Evolutionary conservation across 1,284 basidiomycete species (phyloP), one percentile per base, ranked within the genome.

Genomic region (Boletus semigastroideus): DNA sequence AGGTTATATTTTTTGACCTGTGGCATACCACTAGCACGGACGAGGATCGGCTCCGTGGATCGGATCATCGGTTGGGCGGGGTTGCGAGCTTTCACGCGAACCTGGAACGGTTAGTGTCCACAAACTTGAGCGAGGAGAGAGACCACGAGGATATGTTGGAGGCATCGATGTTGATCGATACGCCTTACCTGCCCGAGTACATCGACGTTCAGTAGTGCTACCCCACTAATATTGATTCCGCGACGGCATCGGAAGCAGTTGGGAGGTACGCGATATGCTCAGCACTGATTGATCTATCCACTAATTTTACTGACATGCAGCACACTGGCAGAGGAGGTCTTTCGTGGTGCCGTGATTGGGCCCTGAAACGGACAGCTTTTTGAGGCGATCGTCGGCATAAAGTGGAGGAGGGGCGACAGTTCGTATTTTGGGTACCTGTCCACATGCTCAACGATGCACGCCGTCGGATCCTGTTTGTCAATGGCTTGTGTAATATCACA

Each of bases 1-100:
- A 54, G n/a, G 47, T 51, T 14, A 31, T 53, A 4, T 53, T 59
- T 41, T 59, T 48, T 38, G 47, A 59, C 10, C 17, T 53, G 51
- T 52, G 48, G 50, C 54, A 66, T 27, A 33, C 12, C 4, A 43
- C 42, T 27, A 33, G 10, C 4, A 43, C 42, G 10, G 40, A 48
- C 17, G 30, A 4, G 10, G 30, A 49, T 14, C 25, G 25, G 25
- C 5, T 25, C 25, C 25, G 5, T 25, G 25, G 25, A 1, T 25
- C 25, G 25, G 25, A 25, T 1, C 25, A 25, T 25, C 42, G 33
- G 16, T 20, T 31, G 4, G 33, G 11, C 16, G 46, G 12, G 20
- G 14, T 53, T 12, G 41, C n/a, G 4, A 8, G 20, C 12, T 42
- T 63, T 11, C 53, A 9, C 17, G 25, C 10, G 13, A 53, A 38